A percentile compares a stretch with the other conserved stretches of the same genome.
Conservation (phyloP, 2,329 filamentous ascomycete genomes). For the Fusarium citri region DNA sequence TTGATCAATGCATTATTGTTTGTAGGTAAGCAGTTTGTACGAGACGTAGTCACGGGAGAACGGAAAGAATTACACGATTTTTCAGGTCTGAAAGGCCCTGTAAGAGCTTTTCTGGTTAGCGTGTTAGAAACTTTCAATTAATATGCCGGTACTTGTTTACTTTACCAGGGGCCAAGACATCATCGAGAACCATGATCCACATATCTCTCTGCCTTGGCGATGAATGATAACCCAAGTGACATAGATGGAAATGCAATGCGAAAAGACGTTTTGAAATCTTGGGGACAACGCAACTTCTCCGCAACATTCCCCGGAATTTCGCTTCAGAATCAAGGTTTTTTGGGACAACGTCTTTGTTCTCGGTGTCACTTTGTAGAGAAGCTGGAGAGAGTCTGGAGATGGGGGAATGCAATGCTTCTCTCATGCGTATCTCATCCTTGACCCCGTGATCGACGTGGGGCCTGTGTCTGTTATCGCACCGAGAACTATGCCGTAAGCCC, state of each 20-base stretch:
- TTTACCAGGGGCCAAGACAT: slow-evolving; percentile 18
- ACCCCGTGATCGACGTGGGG: slow-evolving; percentile 29
- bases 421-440: slow-evolving; percentile 11
- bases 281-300: slow-evolving; percentile 3
- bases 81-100: neutral
- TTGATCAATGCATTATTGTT: slow-evolving; percentile 2
- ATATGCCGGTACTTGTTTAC: slow-evolving; percentile 17
- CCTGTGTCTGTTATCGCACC: slow-evolving; percentile 31
- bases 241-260: neutral
- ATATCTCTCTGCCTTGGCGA: slow-evolving; percentile 16
- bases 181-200: slow-evolving; percentile 17
- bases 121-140: slow-evolving; percentile 3
- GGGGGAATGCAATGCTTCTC: neutral
- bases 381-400: slow-evolving; percentile 3
- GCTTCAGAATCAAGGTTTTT: slow-evolving; percentile 29
- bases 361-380: neutral
- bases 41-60: slow-evolving; percentile 5
- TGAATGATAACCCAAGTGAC: slow-evolving; percentile 7
- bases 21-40: neutral
- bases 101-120: slow-evolving; percentile 3
- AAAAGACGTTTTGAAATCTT: neutral
- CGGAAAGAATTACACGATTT: neutral
- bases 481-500: slow-evolving; percentile 41
- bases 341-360: slow-evolving; percentile 7
- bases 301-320: slow-evolving; percentile 25